These are phyloP conservation scores for Crucihimalaya himalaica DNA, from an alignment of 345 rosid genomes.

Conservation along the genomic window DNA sequence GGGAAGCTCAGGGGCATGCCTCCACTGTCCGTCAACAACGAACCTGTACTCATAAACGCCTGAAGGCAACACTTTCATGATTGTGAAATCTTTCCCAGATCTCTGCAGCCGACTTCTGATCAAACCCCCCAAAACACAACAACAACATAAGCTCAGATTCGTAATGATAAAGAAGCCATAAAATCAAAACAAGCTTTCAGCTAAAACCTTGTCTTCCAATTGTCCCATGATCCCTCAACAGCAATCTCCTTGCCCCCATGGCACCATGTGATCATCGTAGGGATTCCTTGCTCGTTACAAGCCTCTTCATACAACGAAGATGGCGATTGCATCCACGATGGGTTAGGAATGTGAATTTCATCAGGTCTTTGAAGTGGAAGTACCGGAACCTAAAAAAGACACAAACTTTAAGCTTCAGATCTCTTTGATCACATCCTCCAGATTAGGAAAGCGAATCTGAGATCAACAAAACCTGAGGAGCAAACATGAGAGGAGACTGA, in stretches of 20 bases:
- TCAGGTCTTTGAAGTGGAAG: conserved; percentile 88
- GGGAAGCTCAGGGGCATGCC: conserved; percentile 82
- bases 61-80: conserved; percentile 94
- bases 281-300: conserved; percentile 71
- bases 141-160: conserved; percentile 18
- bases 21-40: conserved; percentile 92
- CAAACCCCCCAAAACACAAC: conserved; percentile 26
- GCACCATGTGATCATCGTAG: conserved; percentile 93
- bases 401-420: conserved; percentile 28
- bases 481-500: conserved; percentile 85
- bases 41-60: conserved; percentile 94
- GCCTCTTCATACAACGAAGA: conserved; percentile 57
- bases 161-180: not conserved
- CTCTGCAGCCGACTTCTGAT: conserved; percentile 84
- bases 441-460: conserved; percentile 25
- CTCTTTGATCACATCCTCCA: conserved; percentile 18
- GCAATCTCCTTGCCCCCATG: conserved; percentile 81
- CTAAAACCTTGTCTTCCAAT: conserved; percentile 81
- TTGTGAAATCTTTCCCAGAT: conserved; percentile 90
- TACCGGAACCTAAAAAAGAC: conserved; percentile 64
- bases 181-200: not conserved
- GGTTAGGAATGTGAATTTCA: conserved; percentile 74
- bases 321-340: conserved; percentile 57
- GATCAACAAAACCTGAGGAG: conserved; percentile 72
- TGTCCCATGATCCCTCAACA: conserved; percentile 98